A percentile compares a stretch with the other conserved stretches of the same genome.
Conservation (phyloP, 2,329 filamentous ascomycete species). For the Cadophora malorum region DNA sequence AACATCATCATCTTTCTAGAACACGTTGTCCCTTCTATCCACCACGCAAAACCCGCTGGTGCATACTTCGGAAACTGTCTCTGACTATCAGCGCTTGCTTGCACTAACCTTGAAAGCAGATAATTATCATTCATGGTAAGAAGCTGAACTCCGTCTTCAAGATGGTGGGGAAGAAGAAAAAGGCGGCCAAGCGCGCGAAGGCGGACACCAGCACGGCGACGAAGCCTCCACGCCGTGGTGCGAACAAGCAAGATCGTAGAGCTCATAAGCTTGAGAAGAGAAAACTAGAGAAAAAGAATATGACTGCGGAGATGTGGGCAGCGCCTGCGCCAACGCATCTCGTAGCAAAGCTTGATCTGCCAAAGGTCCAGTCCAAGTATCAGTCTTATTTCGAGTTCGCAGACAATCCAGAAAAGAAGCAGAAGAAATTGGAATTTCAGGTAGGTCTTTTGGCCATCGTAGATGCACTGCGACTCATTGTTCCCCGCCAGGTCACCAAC, state of each 20-base stretch:
- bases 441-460: conserved; percentile 49
- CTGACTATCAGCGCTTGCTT: conserved; percentile 30
- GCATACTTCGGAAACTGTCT: conserved; percentile 23
- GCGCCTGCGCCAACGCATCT: conserved; percentile 42
- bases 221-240: conserved; percentile 17
- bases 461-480: conserved; percentile 27
- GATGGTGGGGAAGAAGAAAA: conserved; percentile 36
- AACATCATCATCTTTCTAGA: conserved; percentile 13
- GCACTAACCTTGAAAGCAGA: conserved; percentile 36
- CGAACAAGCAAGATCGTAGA: conserved; percentile 37
- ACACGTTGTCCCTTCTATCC: conserved; percentile 11
- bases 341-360: conserved; percentile 43
- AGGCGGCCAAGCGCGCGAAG: conserved; percentile 23
- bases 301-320: conserved; percentile 41
- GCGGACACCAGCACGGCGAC: conserved; percentile 15
- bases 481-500: conserved; percentile 56
- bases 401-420: conserved; percentile 67
- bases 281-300: conserved; percentile 39
- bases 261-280: conserved; percentile 40
- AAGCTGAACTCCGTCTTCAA: conserved; percentile 11
- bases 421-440: conserved; percentile 66
- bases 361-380: conserved; percentile 56
- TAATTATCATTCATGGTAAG: conserved; percentile 19
- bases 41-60: conserved; percentile 33
- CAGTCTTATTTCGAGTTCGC: conserved; percentile 69